Evolutionary conservation across 805 yeast species (phyloP).

Genomic region (Soucietia sequanensis): DNA sequence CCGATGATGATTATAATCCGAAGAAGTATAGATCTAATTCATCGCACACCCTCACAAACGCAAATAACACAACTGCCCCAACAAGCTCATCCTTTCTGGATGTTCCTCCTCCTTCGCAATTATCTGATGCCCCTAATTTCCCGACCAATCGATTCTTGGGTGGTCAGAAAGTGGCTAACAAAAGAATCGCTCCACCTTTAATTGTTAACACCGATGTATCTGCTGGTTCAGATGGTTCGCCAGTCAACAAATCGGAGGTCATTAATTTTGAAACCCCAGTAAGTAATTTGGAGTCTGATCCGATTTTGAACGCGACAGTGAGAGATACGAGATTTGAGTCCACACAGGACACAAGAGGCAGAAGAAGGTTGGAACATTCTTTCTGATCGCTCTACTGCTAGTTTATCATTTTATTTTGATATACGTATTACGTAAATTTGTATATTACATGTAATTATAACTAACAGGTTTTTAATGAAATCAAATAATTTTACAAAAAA

Average conservation of each 20-base stretch:
- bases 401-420: too few relatives aligned
- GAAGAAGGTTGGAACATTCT: background rate
- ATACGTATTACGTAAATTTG: too few relatives aligned
- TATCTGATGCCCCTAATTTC: background rate
- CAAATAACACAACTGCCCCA: background rate
- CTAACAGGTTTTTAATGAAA: too few relatives aligned
- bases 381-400: too few relatives aligned
- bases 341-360: background rate
- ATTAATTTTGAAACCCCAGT: slow-evolving; percentile 1
- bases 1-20: too few relatives aligned
- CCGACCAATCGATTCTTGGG: too few relatives aligned
- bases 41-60: too few relatives aligned
- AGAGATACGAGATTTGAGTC: background rate
- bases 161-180: too few relatives aligned
- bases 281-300: background rate
- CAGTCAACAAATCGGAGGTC: background rate
- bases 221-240: background rate
- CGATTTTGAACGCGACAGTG: background rate
- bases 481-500: too few relatives aligned
- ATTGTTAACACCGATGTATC: background rate
- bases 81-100: too few relatives aligned
- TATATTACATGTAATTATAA: too few relatives aligned
- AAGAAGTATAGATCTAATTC: too few relatives aligned
- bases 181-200: background rate
- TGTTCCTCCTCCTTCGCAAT: background rate